Evolutionary conservation across 768 basidiomycete genomes (phyloP), one percentile per base, ranked within the genome.

Genomic region (Porphyrellus cyaneotinctus): DNA sequence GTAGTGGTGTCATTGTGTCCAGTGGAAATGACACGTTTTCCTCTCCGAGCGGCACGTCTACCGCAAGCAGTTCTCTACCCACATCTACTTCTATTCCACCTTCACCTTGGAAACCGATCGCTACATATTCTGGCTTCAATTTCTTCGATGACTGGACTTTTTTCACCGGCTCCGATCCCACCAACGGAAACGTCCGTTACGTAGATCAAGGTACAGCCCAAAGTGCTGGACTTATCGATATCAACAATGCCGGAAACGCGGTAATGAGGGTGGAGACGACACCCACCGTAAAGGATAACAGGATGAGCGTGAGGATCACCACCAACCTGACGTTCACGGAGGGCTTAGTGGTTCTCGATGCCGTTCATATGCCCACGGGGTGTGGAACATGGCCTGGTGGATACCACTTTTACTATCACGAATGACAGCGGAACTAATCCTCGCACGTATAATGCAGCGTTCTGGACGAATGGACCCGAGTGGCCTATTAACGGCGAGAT

Each of bases 191-290:
- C 31, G 88, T 90, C 31, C 70, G 82, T 56, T 94, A 84, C 67
- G 72, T 90, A 6, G 78, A 84, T 64, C 75, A 84, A 62, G 58
- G 59, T 51, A 79, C 80, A 39, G 88, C 80, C 38, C 84, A 75
- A 65, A 71, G 74, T 8, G 80, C 74, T 53, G 80, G 81, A 43
- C 76, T 97, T 28, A 64, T 84, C 28, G 74, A 79, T 14, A 75
- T 93, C 62, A 94, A 91, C 63, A 56, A 62, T 22, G 77, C 75
- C 11, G 89, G 90, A 20, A 81, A 91, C 70, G 90, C 87, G 17
- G 70, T 97, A 51, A 95, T 97, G 92, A 75, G 81, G 31, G 85
- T 95, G 23, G 91, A 95, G 64, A 94, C 89, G 7, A 95, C 91
- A 6, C 76, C 82, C 11, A 78, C 70, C 17, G 86, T 94, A 30